Evolutionary conservation across 2,329 filamentous ascomycete species (phyloP).

Genomic region (Aspergillus fructus): DNA sequence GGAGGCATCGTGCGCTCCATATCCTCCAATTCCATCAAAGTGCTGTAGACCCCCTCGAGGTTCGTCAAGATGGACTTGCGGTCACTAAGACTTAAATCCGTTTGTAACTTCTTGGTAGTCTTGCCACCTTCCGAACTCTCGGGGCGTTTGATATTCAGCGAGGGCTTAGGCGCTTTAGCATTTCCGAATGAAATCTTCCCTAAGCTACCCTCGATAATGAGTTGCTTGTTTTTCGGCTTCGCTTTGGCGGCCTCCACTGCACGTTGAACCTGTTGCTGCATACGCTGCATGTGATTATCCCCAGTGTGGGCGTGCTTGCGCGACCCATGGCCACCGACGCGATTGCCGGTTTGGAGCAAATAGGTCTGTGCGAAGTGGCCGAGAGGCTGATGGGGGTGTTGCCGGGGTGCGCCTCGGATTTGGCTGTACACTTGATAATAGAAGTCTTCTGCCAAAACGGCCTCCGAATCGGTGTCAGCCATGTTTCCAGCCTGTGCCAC

Average conservation of each 20-base stretch:
- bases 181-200: conserved; percentile 99
- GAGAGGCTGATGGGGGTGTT: conserved; percentile 87
- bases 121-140: conserved; percentile 65
- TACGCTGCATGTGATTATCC: conserved; percentile 96
- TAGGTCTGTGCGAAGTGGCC: conserved; percentile 98
- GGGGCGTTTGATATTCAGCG: conserved; percentile 90
- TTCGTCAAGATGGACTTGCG: conserved; percentile 80
- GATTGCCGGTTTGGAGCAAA: conserved; percentile 87
- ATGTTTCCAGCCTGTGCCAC: conserved; percentile 88
- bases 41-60: conserved; percentile 84
- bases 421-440: conserved; percentile 98
- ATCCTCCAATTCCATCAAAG: conserved; percentile 91
- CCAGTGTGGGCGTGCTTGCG: conserved; percentile 76
- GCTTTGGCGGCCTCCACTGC: conserved; percentile 97
- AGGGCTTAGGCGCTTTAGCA: conserved; percentile 90
- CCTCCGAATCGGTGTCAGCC: conserved; percentile 75
- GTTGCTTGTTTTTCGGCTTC: conserved; percentile 94
- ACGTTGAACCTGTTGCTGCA: conserved; percentile 98
- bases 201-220: conserved; percentile 92
- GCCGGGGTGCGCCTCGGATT: conserved; percentile 83
- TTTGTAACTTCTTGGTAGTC: conserved; percentile 47
- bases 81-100: conserved; percentile 63
- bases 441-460: conserved; percentile 86
- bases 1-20: conserved; percentile 79
- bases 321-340: conserved; percentile 65